Base-by-base conservation (phyloP, 169 alveolate species). In the Cryptosporidium canis region DNA sequence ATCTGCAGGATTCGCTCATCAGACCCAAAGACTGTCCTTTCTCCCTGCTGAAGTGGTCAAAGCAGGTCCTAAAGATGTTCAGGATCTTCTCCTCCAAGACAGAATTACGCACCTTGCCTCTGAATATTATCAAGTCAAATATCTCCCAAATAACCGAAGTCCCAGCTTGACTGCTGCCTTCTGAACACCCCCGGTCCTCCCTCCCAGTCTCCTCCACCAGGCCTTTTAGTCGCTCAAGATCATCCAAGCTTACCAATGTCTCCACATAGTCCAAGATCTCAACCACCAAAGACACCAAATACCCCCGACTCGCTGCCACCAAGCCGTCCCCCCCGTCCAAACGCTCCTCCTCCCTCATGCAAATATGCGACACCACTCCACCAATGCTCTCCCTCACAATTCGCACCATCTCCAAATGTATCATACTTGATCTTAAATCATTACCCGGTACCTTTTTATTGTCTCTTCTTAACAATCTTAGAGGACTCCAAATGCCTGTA, bases 251-350 rank as follows among this genome's bases (percentile, higher is more conserved):
- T 41, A 61, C n/a, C 21, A 77, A 41, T 27, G 44, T 37, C 41
- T 63, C 72, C 31, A 77, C 61, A 18, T 77, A 77, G 31, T 41
- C 66, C 7, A 77, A 61, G 6, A 77, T 21, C n/a, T 77, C 87
- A 27, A 77, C 14, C 0, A 77, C 21, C 6, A 77, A 18, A 24
- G 87, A 37, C 29, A 77, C 35, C 1, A 77, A 48, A 35, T 12
- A 41, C 3, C 29, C 37, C 39, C 61, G 35, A 31, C n/a, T 31
- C 11, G 45, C 12, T 6, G 47, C 6, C n/a, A 11, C 27, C 3
- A 16, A 35, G 12, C 5, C 27, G 6, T 24, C 0, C 12, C 47
- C 47, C n/a, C 9, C 16, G n/a, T 51, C 63, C 24, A 33, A 51
- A 51, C 16, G 24, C 1, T 51, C 58, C 11, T 68, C 56, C n/a